phyloP scores from a whole-genome alignment of 352 stramenopile genomes.

The Peronospora tabacina region DNA sequence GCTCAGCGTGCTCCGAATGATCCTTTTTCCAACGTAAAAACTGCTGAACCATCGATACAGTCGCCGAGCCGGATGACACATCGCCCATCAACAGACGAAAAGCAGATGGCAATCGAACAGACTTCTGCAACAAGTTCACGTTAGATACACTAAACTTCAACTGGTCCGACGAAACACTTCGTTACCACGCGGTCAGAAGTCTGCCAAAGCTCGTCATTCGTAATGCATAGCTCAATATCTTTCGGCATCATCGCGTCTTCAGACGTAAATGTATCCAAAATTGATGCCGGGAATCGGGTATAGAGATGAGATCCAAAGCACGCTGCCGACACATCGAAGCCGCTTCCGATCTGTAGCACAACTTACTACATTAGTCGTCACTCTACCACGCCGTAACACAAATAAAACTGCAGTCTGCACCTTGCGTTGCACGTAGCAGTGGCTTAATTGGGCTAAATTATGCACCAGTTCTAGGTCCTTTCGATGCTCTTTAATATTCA shows the following conservation, averaged over 20 bases:
- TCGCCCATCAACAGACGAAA: slow-evolving; percentile 93
- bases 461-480: slow-evolving; percentile 70
- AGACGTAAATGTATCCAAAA: slow-evolving; percentile 46
- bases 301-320: slow-evolving; percentile 93
- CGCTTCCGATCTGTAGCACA: slow-evolving; percentile 85
- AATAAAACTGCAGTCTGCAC: slow-evolving; percentile 18
- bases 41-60: slow-evolving; percentile 76
- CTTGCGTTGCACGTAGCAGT: slow-evolving; percentile 95
- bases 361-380: neutral
- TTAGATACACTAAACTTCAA: slow-evolving; percentile 2
- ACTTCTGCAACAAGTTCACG: slow-evolving; percentile 30
- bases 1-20: slow-evolving; percentile 25
- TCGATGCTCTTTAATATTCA: slow-evolving; percentile 15
- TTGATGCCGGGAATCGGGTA: slow-evolving; percentile 71
- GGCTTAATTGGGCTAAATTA: slow-evolving; percentile 92
- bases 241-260: slow-evolving; percentile 46
- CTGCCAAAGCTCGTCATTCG: slow-evolving; percentile 36
- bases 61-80: slow-evolving; percentile 89
- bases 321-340: slow-evolving; percentile 94
- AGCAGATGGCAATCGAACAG: slow-evolving; percentile 50
- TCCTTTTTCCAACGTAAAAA: slow-evolving; percentile 49
- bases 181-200: slow-evolving; percentile 40
- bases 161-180: neutral
- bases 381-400: neutral
- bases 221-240: slow-evolving; percentile 46